Base-by-base conservation (phyloP, 2,329 filamentous ascomycete genomes). In the Xylariaceae sp. region DNA sequence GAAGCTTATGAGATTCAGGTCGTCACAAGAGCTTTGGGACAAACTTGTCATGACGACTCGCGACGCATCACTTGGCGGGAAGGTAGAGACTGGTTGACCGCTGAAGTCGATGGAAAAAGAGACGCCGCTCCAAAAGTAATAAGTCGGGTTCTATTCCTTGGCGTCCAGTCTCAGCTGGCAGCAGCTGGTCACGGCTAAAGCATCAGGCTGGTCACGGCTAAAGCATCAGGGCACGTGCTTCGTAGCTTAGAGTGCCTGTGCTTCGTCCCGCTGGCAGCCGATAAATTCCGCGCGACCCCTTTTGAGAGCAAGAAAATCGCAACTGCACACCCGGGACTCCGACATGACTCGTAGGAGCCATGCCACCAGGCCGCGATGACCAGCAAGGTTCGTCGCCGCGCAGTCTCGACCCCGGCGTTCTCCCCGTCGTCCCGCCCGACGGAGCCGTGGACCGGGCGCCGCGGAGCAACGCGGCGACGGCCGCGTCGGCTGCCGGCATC, bases 401-500 rank as follows among this genome's bases (percentile, higher is more conserved):
- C 37, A 32, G 32, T 19, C 40, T 51, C 22, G 49, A 54, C 34
- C 47, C 45, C 39, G 64, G 65, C 38, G 44, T 71, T 18, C 60
- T 72, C 4, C 68, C 68, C 22, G 65, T 63, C 15, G 42, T 67
- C 3, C 64, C 67, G 7, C 56, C 56, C 10, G 65, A 61, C 7
- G 52, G 54, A 29, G 53, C 59, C 7, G 59, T 66, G 19, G 67
- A 70, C 39, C 65, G 67, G 34, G 57, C 66, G 24, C 63, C 66
- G 5, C 63, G 68, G 34, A 72, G 57, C 52, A 72, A 75, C 52
- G 71, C 71, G 23, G 71, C 73, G 5, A 77, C 73, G 3, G 88
- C 84, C 30, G 83, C 85, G n/a, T 88, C 85, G 15, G 88, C 88
- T 4, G 88, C 88, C 15, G 77, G 85, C 25, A 83, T 88, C 43